These are phyloP conservation scores for Cystobasidium pallidum DNA, from an alignment of 1,284 basidiomycete genomes.

Conservation along the genomic window DNA sequence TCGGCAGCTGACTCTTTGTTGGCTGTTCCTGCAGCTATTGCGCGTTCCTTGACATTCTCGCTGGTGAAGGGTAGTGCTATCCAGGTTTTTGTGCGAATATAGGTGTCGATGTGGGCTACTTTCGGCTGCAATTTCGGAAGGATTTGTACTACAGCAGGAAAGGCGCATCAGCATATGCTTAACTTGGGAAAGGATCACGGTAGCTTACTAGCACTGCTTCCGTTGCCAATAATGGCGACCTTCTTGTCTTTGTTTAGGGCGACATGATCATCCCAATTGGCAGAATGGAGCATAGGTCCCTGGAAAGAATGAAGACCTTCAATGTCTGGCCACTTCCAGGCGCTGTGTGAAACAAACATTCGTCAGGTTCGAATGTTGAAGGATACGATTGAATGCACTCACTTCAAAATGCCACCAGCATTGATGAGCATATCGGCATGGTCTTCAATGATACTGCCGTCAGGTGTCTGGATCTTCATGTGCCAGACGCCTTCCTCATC, in stretches of 20 bases:
- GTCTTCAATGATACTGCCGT: constrained; percentile 52
- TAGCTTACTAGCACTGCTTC: constrained; percentile 27
- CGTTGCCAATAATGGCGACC: constrained; percentile 66
- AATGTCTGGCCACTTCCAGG: constrained; percentile 67
- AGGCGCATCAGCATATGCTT: too few species aligned
- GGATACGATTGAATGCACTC: not conserved
- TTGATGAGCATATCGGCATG: constrained; percentile 51
- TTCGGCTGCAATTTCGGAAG: constrained; percentile 65
- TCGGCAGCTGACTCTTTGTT: constrained; percentile 11
- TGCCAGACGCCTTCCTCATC: constrained; percentile 65
- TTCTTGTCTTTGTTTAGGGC: constrained; percentile 63
- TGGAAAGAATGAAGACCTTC: constrained; percentile 62
- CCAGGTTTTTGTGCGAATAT: constrained; percentile 67
- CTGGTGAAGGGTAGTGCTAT: constrained; percentile 62
- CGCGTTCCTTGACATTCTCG: constrained; percentile 48
- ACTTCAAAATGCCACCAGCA: constrained; percentile 22
- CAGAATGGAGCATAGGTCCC: constrained; percentile 64
- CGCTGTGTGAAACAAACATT: not conserved
- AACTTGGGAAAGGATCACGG: too few species aligned
- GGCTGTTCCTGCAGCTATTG: constrained; percentile 10
- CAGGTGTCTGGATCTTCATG: constrained; percentile 61
- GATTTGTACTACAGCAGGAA: constrained; percentile 65
- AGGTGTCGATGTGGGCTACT: constrained; percentile 63
- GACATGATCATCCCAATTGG: constrained; percentile 63
- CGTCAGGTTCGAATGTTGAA: not conserved